phyloP scores from a whole-genome alignment of 805 yeast genomes.

The Starmerella khaoyaiensis region DNA sequence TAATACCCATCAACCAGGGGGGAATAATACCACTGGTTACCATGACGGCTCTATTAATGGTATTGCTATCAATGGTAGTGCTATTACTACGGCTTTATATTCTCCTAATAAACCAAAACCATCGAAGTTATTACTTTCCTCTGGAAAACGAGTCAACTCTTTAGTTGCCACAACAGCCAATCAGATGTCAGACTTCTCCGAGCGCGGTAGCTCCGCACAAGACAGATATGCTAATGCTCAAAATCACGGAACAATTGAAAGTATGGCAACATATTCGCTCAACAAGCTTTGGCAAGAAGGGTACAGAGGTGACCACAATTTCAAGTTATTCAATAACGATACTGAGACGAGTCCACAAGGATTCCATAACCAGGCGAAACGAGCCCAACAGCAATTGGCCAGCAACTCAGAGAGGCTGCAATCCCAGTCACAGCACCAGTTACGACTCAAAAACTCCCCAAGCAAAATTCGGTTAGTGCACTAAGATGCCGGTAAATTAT shows the following conservation, averaged over 20 bases:
- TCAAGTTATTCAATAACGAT: background rate
- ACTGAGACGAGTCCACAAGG: background rate
- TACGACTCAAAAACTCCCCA: too few relatives aligned
- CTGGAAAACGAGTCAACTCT: conserved; percentile 16
- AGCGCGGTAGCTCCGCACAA: conserved; percentile 3
- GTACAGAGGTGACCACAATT: conserved; percentile 16
- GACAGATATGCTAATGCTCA: conserved; percentile 7
- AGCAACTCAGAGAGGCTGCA: conserved; percentile 1
- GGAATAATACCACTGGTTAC: too few relatives aligned
- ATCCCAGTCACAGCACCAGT: too few relatives aligned
- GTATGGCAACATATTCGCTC: conserved; percentile 15
- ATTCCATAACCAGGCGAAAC: conserved; percentile 9
- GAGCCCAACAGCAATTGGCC: conserved; percentile 10
- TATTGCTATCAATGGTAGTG: too few relatives aligned
- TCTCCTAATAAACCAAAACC: too few relatives aligned
- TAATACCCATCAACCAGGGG: too few relatives aligned
- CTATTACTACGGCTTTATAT: too few relatives aligned
- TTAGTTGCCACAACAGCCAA: conserved; percentile 21
- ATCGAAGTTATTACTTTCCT: too few relatives aligned
- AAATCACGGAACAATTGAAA: conserved; percentile 11
- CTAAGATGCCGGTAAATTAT: too few relatives aligned
- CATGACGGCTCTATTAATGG: too few relatives aligned
- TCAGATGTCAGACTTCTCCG: conserved; percentile 19
- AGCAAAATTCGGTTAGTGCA: too few relatives aligned
- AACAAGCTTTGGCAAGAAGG: conserved; percentile 22